Evolutionary conservation across 2,329 filamentous ascomycete species (phyloP).

Genomic region (Arthrobotrys musiformis): DNA sequence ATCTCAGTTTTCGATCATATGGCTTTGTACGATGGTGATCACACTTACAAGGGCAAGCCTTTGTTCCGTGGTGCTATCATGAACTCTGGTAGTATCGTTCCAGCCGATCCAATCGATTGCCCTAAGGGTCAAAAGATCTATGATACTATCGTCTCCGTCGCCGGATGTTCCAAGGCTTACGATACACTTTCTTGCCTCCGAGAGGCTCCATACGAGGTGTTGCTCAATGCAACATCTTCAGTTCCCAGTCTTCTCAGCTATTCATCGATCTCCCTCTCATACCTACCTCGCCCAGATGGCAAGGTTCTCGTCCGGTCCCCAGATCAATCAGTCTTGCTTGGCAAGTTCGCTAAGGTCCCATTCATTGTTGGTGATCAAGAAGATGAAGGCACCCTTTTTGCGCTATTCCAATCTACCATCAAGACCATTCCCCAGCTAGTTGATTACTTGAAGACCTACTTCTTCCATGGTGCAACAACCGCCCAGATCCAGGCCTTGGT

Average conservation of each 20-base stretch:
- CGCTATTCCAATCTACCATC: conserved; percentile 75
- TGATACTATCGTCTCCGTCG: conserved; percentile 70
- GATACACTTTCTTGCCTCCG: conserved; percentile 77
- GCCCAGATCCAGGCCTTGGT: conserved; percentile 70
- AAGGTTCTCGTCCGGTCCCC: conserved; percentile 75
- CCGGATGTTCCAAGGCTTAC: conserved; percentile 69
- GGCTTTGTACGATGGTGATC: conserved; percentile 67
- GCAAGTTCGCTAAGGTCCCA: conserved; percentile 73
- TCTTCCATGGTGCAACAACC: conserved; percentile 70
- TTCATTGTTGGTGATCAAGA: conserved; percentile 73
- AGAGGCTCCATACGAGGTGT: conserved; percentile 68
- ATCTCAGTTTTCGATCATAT: conserved; percentile 64
- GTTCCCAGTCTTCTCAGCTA: conserved; percentile 72
- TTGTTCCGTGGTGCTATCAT: conserved; percentile 83
- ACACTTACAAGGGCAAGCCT: conserved; percentile 76
- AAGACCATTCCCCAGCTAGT: conserved; percentile 71
- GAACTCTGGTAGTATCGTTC: conserved; percentile 75
- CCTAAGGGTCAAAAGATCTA: conserved; percentile 74
- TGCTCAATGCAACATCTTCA: conserved; percentile 67
- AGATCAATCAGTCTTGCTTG: conserved; percentile 72
- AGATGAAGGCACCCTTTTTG: conserved; percentile 75
- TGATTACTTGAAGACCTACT: conserved; percentile 71
- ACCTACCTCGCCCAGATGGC: conserved; percentile 67
- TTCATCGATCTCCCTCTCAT: conserved; percentile 70
- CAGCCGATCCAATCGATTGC: conserved; percentile 73